A percentile compares a stretch with the other conserved stretches of the same genome.
Conservation (phyloP, 495 filamentous ascomycete species). For the Neurospora sp. region DNA sequence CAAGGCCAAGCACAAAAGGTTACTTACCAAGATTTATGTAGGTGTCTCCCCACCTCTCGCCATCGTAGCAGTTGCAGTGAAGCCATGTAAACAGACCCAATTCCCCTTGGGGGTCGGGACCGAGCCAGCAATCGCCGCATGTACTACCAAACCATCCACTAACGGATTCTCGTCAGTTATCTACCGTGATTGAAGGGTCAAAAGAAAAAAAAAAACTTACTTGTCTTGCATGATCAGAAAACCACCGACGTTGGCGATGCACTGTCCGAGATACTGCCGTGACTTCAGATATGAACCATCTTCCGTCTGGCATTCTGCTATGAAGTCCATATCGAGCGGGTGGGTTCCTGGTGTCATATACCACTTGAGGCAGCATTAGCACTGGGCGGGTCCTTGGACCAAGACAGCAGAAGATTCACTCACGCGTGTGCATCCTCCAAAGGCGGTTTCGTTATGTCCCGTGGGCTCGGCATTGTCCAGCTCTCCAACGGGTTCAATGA, state of each 20-base stretch:
- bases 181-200: not conserved
- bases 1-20: not conserved
- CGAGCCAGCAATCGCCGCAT: not conserved
- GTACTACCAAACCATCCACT: not conserved
- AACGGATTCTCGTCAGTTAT: not conserved
- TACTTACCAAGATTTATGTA: not conserved
- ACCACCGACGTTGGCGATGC: not conserved
- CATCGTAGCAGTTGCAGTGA: not conserved
- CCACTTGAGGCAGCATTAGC: not conserved
- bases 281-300: not conserved
- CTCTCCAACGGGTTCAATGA: not conserved
- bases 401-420: not conserved
- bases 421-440: not conserved
- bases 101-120: not conserved
- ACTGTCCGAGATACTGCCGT: not conserved
- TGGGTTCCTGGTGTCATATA: not conserved
- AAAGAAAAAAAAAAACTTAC: not conserved
- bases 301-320: not conserved
- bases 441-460: not conserved
- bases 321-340: not conserved
- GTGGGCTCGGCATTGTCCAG: not conserved
- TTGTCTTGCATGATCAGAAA: not conserved
- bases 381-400: not conserved
- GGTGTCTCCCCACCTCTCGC: not conserved
- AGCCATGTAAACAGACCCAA: not conserved